phyloP scores from a whole-genome alignment of 768 basidiomycete genomes.

The Psilocybe azurescens region DNA sequence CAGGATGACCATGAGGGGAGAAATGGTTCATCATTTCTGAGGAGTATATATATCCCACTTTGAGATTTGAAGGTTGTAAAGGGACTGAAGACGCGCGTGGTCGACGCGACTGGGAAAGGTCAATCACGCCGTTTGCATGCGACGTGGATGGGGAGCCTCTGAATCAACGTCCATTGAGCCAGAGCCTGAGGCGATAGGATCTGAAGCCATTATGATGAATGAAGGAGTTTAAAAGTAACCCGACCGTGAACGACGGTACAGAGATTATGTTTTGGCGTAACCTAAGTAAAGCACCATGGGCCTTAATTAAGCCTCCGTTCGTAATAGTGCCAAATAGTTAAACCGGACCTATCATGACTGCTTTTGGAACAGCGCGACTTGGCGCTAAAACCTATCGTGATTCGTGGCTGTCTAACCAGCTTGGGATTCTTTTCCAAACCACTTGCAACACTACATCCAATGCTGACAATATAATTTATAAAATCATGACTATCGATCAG shows the following conservation, averaged over 20 bases:
- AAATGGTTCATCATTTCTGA: conserved; percentile 86
- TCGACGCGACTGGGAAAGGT: conserved; percentile 11
- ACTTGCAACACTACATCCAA: too few species aligned
- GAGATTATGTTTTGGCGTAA: not conserved
- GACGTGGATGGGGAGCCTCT: not conserved
- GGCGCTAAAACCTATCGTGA: not conserved
- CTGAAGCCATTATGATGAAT: not conserved
- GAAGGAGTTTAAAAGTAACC: not conserved
- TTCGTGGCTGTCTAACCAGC: too few species aligned
- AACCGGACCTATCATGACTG: not conserved
- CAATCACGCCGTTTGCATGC: not conserved
- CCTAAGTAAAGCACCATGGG: too few species aligned
- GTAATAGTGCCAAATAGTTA: not conserved
- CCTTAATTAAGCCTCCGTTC: not conserved
- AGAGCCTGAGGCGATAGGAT: not conserved
- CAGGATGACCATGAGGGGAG: conserved; percentile 58
- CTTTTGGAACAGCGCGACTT: not conserved
- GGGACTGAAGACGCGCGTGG: conserved; percentile 53
- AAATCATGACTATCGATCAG: too few species aligned
- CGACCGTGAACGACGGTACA: not conserved
- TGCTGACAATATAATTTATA: too few species aligned
- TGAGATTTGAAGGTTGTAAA: conserved; percentile 39
- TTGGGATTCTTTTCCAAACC: too few species aligned
- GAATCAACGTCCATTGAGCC: conserved; percentile 3
- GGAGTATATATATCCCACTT: conserved; percentile 89